Conservation (phyloP, 2,329 filamentous ascomycete species). For the Clonostachys sp. region DNA sequence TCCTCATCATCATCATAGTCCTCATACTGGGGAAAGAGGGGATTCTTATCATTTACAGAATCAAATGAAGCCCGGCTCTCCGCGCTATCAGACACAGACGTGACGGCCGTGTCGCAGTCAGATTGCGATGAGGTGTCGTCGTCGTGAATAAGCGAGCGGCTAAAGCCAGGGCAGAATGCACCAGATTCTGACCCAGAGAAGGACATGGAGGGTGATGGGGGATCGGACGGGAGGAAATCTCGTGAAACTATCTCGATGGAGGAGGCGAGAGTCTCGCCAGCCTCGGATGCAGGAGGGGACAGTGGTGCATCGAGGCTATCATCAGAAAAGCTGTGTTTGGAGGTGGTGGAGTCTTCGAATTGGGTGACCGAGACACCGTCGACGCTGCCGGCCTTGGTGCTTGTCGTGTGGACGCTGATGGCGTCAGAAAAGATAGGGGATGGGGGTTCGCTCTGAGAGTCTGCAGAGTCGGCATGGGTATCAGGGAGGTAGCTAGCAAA, state of each 20-base stretch:
- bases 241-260: constrained; percentile 22
- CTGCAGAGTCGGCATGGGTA: constrained; percentile 36
- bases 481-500: constrained; percentile 55
- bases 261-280: constrained; percentile 34
- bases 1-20: constrained; percentile 11
- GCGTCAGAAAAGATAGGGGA: constrained; percentile 30
- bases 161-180: constrained; percentile 22
- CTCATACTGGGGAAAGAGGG: constrained; percentile 11
- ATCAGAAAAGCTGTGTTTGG: constrained; percentile 5
- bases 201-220: constrained; percentile 43
- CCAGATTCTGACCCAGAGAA: constrained; percentile 47
- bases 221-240: constrained; percentile 25
- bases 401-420: constrained; percentile 25
- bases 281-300: constrained; percentile 44
- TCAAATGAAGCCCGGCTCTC: constrained; percentile 29
- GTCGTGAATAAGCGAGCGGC: constrained; percentile 20
- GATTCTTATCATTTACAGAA: constrained; percentile 18
- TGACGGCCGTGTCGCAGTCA: constrained; percentile 34
- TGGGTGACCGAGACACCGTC: constrained; percentile 15
- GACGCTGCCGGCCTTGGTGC: constrained; percentile 32
- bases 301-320: constrained; percentile 15
- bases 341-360: constrained; percentile 9
- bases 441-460: constrained; percentile 20
- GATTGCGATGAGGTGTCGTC: constrained; percentile 36
- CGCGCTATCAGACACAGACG: constrained; percentile 39